Evolutionary conservation across 2,329 filamentous ascomycete genomes (phyloP), one percentile per base, ranked within the genome.

Genomic region (Xylaria sp.): DNA sequence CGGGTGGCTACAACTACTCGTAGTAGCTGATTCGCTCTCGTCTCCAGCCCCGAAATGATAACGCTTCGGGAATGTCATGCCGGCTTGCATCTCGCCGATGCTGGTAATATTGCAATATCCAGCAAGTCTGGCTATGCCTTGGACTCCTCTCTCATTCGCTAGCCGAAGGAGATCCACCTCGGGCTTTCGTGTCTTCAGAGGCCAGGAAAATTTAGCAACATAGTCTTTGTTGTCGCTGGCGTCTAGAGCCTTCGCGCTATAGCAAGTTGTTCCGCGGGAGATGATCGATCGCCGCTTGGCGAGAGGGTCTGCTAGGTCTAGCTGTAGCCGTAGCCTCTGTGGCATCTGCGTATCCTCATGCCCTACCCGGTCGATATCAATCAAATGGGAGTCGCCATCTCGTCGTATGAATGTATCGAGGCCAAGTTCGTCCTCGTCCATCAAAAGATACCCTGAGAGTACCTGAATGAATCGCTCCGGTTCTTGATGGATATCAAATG

Each of bases 391-490:
- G 2, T 18, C 10, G 4, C n/a, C 44, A 8, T 42, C 35, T 30
- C 49, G 51, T 52, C 53, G 10, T 23, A 62, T 47, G 7, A 62
- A 59, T 2, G 30, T 58, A 13, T 55, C 47, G 1, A 57, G n/a
- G 47, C 57, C 52, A 9, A 57, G 51, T 4, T 10, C 23, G 48
- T 52, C 16, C 4, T 55, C 10, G 35, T 55, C 34, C 39, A 62
- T 62, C 13, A 48, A 59, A n/a, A 46, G 7, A 46, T 62, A 62
- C 2, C 54, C 16, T 11, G 57, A 3, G n/a, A 62, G 3, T 53
- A 51, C 54, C 13, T 57, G 60, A n/a, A 54, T 52, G 53, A 59
- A 62, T 13, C 9, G 57, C 16, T 57, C 54, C 0, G 46, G 54
- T 18, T 62, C 4, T 13, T 54, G 10, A 47, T 57, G 30, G 51